These are phyloP conservation scores for Penicillium digitatum DNA, from an alignment of 2,329 filamentous ascomycete species.

Conservation along the genomic window DNA sequence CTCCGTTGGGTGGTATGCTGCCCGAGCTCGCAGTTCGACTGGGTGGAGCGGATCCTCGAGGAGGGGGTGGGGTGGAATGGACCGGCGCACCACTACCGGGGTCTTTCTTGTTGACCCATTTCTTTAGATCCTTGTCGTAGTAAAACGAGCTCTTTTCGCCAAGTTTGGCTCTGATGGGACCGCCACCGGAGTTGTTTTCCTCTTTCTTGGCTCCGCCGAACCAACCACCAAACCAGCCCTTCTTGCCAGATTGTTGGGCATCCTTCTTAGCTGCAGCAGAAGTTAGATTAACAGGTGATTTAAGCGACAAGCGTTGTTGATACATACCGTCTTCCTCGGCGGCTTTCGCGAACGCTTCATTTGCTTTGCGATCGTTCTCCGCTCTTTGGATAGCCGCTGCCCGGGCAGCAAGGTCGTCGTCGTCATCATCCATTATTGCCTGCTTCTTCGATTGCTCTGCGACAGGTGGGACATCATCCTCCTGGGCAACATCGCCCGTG, in stretches of 20 bases:
- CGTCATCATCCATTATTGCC: conserved; percentile 76
- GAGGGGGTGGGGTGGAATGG: conserved; percentile 72
- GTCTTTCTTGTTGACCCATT: conserved; percentile 96
- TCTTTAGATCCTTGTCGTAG: conserved; percentile 92
- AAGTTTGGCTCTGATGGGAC: conserved; percentile 83
- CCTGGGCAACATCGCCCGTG: conserved; percentile 35
- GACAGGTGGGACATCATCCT: conserved; percentile 47
- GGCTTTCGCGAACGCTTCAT: conserved; percentile 79
- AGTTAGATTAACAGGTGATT: conserved; percentile 44
- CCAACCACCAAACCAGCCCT: conserved; percentile 80
- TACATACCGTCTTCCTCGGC: conserved; percentile 63
- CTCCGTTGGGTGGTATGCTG: conserved; percentile 48
- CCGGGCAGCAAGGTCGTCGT: conserved; percentile 58
- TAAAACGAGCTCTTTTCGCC: conserved; percentile 91
- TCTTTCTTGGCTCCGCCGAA: conserved; percentile 63
- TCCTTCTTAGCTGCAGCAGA: conserved; percentile 36
- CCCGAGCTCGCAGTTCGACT: conserved; percentile 53
- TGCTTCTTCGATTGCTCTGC: conserved; percentile 66
- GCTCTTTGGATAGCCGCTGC: conserved; percentile 53
- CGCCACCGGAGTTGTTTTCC: conserved; percentile 43
- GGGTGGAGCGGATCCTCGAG: conserved; percentile 54
- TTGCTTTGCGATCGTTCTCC: conserved; percentile 67
- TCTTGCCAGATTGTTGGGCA: conserved; percentile 35
- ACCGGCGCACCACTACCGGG: conserved; percentile 59
- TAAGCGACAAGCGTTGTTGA: background rate